These are phyloP conservation scores for Fusarium sp. DNA, from an alignment of 2,329 filamentous ascomycete species.

Conservation along the genomic window DNA sequence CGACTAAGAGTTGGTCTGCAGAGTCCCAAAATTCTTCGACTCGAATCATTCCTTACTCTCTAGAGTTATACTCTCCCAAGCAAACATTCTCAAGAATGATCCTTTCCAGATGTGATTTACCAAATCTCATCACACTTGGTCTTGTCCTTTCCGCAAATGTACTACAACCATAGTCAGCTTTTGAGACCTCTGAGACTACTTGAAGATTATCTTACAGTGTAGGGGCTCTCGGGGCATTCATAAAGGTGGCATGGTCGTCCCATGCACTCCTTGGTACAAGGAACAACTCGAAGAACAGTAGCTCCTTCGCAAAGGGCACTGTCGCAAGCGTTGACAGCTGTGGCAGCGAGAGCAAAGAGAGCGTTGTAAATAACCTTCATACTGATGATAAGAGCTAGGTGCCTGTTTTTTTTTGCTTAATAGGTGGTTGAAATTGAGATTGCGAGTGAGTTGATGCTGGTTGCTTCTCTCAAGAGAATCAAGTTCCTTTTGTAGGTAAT, in stretches of 20 bases:
- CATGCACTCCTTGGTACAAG: conserved; percentile 6
- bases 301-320: neutral
- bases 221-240: neutral
- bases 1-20: neutral
- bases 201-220: neutral
- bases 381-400: neutral
- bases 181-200: accelerated
- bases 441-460: neutral
- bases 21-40: neutral
- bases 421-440: too few species aligned
- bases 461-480: too few species aligned
- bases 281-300: neutral
- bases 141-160: conserved; percentile 18
- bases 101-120: neutral
- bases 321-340: neutral
- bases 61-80: accelerated
- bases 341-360: neutral
- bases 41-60: neutral
- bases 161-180: neutral
- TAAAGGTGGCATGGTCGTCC: conserved; percentile 5
- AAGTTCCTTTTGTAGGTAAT: neutral
- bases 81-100: accelerated
- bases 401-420: too few species aligned
- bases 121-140: conserved; percentile 9
- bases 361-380: neutral